phyloP scores from a whole-genome alignment of 257 asterid genomes.

The Penstemon eatonii region DNA sequence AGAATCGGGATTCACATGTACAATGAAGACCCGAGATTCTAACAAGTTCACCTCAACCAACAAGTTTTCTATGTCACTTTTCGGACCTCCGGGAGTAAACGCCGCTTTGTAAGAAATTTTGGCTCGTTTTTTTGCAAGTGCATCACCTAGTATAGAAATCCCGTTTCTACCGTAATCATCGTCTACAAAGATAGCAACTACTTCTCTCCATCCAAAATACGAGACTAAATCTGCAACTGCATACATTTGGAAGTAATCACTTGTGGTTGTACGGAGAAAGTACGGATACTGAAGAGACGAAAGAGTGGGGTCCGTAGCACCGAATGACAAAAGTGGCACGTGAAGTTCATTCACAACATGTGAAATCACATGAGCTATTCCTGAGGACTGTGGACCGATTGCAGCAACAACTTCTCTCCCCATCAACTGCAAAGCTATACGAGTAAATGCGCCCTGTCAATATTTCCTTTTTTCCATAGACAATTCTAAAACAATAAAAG shows the following conservation, averaged over 20 bases:
- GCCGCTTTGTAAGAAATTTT: constrained; percentile 68
- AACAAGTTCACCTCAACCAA: constrained; percentile 48
- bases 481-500: background rate
- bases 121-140: constrained; percentile 55
- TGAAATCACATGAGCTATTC: constrained; percentile 68
- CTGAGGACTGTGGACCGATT: constrained; percentile 74
- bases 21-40: constrained; percentile 68
- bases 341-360: constrained; percentile 62
- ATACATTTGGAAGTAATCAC: constrained; percentile 61
- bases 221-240: constrained; percentile 62
- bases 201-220: constrained; percentile 65
- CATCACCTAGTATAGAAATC: constrained; percentile 60
- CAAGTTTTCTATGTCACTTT: constrained; percentile 43
- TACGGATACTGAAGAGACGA: constrained; percentile 65
- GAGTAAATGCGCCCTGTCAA: constrained; percentile 34
- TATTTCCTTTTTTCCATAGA: constrained; percentile 15
- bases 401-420: constrained; percentile 55
- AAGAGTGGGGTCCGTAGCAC: constrained; percentile 73
- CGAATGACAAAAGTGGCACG: constrained; percentile 63
- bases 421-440: constrained; percentile 66
- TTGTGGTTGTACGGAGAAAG: constrained; percentile 52
- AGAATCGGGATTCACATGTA: constrained; percentile 74
- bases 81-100: constrained; percentile 49
- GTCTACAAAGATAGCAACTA: constrained; percentile 60
- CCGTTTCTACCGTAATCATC: constrained; percentile 77